Conservation (phyloP, 331 rosid genomes). For the Prunus yedoensis region DNA sequence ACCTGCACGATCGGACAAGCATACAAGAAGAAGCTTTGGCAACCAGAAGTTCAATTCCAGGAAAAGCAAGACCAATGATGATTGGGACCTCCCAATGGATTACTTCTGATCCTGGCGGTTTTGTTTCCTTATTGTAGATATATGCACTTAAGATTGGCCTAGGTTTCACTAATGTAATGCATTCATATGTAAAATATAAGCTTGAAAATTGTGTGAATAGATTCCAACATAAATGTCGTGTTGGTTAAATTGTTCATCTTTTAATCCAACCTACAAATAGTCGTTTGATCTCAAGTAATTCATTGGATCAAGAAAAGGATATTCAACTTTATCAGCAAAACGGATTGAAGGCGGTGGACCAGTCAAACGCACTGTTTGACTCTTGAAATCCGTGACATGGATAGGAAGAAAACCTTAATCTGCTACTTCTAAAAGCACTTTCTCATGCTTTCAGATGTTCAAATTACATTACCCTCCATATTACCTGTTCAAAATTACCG, state of each 20-base stretch:
- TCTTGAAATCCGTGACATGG: neutral
- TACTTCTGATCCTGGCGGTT: conserved; percentile 45
- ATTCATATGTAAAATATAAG: neutral
- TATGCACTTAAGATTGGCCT: neutral
- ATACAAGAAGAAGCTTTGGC: conserved; percentile 40
- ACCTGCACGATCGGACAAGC: conserved; percentile 36
- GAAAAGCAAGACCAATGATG: conserved; percentile 53
- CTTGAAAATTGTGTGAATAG: neutral
- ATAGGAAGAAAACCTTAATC: neutral
- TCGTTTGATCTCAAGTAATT: too few species aligned
- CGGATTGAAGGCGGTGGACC: neutral
- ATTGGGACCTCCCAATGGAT: conserved; percentile 94
- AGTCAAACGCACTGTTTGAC: neutral
- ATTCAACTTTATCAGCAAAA: neutral
- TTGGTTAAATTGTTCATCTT: too few species aligned
- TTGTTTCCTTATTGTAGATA: conserved; percentile 21
- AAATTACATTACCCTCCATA: neutral
- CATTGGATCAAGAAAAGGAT: neutral
- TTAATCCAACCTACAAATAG: neutral
- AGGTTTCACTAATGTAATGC: neutral
- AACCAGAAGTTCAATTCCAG: conserved; percentile 44
- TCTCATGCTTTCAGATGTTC: neutral
- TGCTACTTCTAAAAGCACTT: neutral
- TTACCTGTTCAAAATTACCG: neutral
- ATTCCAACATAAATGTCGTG: too few species aligned